Evolutionary conservation across 768 basidiomycete genomes (phyloP), one percentile per base, ranked within the genome.

Genomic region (Lentinus tigrinus): DNA sequence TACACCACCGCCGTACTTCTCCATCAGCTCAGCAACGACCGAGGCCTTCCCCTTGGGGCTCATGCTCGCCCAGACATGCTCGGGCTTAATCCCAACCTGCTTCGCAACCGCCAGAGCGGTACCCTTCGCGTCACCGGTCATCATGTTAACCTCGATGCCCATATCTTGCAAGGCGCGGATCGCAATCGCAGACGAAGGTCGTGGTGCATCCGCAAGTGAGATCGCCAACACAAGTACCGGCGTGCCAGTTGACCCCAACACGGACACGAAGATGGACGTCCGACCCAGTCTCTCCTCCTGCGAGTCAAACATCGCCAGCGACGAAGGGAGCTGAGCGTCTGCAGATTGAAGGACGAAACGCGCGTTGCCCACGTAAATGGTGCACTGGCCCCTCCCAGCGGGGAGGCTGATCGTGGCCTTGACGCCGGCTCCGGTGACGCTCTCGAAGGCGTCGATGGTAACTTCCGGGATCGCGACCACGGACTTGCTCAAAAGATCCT

Each of bases 21-120:
- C 83, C 72, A 94, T 88, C 46, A 97, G 73, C 63, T 95, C 93
- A 3, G 85, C 75, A 21, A 98, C 81, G 57, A 94, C 82, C 13
- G 87, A 81, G 0, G 94, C 95, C 71, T 99, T 99, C 47, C 97
- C 97, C 66, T 93, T 91, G 2, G 97, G 97, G 65, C 90, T 96
- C 83, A 98, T 94, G 48, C 84, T 85, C 8, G 95, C 90, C 85
- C 89, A 94, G 1, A 99, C 93, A 38, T 86, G 81, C 52, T 92
- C 89, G 0, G 85, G 78, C 31, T 75, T 74, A 65, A 99, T 95
- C 0, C 97, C 97, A 28, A 96, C 89, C 68, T 95, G 87, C 64
- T 84, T 84, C 43, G 96, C 97, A 50, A 98, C 84, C 4, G 95
- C 94, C 31, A 86, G 66, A 2, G 95, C 97, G 3, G 96, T 98